Conservation (phyloP, 257 asterid species). For the Jaltomata sinuosa region DNA sequence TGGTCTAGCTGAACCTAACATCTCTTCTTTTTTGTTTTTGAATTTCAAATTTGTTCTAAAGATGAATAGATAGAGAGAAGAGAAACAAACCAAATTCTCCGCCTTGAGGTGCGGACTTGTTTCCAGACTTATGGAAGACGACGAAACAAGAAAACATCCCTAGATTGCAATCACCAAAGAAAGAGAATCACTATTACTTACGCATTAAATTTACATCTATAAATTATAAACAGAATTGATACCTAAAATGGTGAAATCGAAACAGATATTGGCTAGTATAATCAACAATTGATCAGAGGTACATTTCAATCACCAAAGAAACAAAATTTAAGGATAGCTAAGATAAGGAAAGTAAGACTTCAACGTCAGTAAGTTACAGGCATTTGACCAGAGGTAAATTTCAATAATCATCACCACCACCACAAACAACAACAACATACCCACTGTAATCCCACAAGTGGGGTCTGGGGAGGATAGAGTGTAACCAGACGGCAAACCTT, state of each 20-base stretch:
- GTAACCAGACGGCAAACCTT: no score
- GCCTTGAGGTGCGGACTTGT: slow-evolving; percentile 75
- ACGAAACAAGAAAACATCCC: slow-evolving; percentile 92
- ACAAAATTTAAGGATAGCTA: neutral
- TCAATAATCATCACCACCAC: neutral
- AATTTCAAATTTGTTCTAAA: neutral
- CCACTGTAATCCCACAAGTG: no score
- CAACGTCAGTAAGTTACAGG: slow-evolving; percentile 26
- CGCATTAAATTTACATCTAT: neutral
- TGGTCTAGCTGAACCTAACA: neutral
- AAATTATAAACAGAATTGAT: neutral
- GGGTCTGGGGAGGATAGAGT: no score
- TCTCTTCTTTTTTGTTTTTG: neutral
- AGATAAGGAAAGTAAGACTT: neutral
- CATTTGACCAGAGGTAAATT: slow-evolving; percentile 59
- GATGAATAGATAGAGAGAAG: neutral
- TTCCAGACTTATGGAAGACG: slow-evolving; percentile 57
- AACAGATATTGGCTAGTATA: neutral
- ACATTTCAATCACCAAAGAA: slow-evolving; percentile 5
- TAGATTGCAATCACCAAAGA: slow-evolving; percentile 11
- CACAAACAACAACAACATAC: no score
- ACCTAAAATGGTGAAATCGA: neutral
- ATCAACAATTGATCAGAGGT: slow-evolving; percentile 51
- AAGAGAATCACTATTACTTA: neutral
- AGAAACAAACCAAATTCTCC: slow-evolving; percentile 63